Percentiles rank a stretch among this genome's conserved stretches.
Evolutionary conservation across 139 green algal species (phyloP).

Genomic region (Volvox africanus): DNA sequence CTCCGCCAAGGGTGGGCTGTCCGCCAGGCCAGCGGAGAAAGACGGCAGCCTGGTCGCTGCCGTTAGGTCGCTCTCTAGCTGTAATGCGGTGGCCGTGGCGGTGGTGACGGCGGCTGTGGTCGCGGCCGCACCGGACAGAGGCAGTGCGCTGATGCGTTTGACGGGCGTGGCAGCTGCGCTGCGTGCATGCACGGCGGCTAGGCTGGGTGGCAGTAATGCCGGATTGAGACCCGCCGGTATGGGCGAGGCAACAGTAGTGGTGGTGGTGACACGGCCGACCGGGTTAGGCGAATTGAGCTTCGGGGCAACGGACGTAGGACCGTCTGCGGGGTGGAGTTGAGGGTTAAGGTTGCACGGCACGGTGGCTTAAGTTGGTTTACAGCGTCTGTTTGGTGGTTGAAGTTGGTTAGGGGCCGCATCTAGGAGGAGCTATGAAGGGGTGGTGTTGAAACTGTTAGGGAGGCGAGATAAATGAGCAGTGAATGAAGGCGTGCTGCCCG

Average conservation of each 20-base stretch:
- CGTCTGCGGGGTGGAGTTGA: neutral
- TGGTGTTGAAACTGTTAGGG: too few species aligned
- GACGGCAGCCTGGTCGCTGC: neutral
- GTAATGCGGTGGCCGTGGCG: neutral
- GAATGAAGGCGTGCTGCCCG: too few species aligned
- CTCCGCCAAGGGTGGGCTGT: neutral
- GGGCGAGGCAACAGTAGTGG: neutral
- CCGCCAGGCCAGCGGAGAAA: neutral
- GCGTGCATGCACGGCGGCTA: conserved; percentile 17
- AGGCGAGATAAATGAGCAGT: too few species aligned
- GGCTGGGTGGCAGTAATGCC: conserved; percentile 27
- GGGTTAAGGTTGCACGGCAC: too few species aligned
- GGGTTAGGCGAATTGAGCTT: neutral
- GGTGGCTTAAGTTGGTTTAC: too few species aligned
- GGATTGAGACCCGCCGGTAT: conserved; percentile 12
- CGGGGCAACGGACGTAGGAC: neutral
- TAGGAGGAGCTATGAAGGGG: too few species aligned
- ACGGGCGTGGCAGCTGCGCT: conserved; percentile 27
- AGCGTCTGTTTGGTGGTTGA: neutral
- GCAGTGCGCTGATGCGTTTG: neutral
- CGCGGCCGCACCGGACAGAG: neutral
- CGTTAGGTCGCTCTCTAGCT: conserved; percentile 7
- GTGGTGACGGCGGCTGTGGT: neutral
- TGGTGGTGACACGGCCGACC: neutral
- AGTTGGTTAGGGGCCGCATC: too few species aligned